phyloP scores from a whole-genome alignment of 495 filamentous ascomycete genomes.

The Annulohypoxylon nitens region DNA sequence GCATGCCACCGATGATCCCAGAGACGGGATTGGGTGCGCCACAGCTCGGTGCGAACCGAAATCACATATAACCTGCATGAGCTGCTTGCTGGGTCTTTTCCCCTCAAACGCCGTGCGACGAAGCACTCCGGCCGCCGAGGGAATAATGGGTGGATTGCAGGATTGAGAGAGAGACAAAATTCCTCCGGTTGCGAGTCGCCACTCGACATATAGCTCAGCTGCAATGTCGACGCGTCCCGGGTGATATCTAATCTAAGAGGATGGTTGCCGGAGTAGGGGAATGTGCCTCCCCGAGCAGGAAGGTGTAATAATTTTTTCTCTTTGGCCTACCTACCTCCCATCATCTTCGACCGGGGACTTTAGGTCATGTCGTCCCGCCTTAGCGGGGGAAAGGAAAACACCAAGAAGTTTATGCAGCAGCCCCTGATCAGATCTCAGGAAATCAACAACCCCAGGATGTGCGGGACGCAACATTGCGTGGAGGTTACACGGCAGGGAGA shows the following conservation, averaged over 20 bases:
- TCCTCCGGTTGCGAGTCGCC: conserved; percentile 1
- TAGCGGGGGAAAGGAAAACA: neutral
- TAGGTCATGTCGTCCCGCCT: neutral
- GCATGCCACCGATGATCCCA: neutral
- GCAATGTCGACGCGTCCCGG: conserved; percentile 15
- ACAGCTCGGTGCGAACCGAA: conserved; percentile 43
- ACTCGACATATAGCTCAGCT: conserved; percentile 8
- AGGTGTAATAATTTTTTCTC: neutral
- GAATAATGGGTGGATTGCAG: conserved; percentile 12
- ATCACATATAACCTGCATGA: conserved; percentile 28
- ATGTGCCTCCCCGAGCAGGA: conserved; percentile 9
- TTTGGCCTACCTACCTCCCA: neutral
- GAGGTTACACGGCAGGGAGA: conserved; percentile 44
- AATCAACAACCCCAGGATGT: conserved; percentile 9
- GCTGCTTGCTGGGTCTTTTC: neutral
- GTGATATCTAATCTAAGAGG: neutral
- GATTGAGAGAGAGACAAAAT: neutral
- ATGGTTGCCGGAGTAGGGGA: neutral
- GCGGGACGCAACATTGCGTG: conserved; percentile 25
- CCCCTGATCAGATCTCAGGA: conserved; percentile 13
- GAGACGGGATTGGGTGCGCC: conserved; percentile 23
- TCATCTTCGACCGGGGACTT: conserved; percentile 9
- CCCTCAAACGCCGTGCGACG: conserved; percentile 32
- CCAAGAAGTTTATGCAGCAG: neutral
- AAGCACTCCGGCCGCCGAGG: conserved; percentile 20